Conservation (phyloP, 106 monocot genomes). For the Dendrobium catenatum region DNA sequence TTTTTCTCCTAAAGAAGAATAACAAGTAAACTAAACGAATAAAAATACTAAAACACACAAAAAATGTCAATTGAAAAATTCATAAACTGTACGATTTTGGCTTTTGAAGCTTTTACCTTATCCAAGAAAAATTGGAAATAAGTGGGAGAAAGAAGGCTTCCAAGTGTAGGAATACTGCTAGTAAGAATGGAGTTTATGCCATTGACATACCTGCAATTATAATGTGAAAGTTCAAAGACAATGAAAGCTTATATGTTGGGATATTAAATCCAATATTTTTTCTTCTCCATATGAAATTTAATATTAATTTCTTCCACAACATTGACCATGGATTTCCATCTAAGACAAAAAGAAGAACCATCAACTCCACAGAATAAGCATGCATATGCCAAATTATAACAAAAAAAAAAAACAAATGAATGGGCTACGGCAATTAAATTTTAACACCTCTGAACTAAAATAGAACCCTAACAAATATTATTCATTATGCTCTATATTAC, state of each 20-base stretch:
- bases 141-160: slow-evolving; percentile 75
- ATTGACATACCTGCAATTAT: slow-evolving; percentile 85
- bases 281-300: not conserved
- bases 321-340: not conserved
- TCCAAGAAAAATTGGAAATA: slow-evolving; percentile 99
- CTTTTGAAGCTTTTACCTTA: slow-evolving; percentile 41
- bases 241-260: not conserved
- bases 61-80: not conserved
- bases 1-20: not conserved
- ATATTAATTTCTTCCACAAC: not conserved
- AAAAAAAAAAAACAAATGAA: too few species aligned
- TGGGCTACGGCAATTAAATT: too few species aligned
- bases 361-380: not conserved
- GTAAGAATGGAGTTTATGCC: slow-evolving; percentile 86
- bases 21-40: not conserved
- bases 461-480: too few species aligned
- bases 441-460: too few species aligned
- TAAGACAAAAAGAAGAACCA: not conserved
- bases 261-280: not conserved
- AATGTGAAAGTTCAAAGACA: not conserved
- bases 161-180: slow-evolving; percentile 80
- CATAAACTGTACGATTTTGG: not conserved
- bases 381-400: not conserved
- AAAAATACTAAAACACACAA: not conserved
- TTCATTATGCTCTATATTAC: not conserved